Conservation (phyloP, 345 rosid species). For the Cochlearia excelsa region DNA sequence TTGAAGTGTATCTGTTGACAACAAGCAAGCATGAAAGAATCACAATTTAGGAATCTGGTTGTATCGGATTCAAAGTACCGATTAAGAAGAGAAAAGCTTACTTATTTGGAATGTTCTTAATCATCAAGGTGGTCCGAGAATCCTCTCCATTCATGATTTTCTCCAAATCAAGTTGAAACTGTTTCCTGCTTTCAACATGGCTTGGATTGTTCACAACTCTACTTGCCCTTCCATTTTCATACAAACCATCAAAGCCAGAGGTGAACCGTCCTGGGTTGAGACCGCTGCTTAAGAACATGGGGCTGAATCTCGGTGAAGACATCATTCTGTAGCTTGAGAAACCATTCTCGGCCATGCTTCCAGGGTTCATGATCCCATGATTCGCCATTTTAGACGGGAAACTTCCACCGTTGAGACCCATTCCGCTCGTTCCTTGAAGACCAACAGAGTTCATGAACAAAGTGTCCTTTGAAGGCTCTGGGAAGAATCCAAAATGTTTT, state of each 20-base stretch:
- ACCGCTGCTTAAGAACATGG: slow-evolving; percentile 57
- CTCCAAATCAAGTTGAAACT: slow-evolving; percentile 81
- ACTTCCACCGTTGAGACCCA: slow-evolving; percentile 37
- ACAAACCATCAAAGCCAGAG: slow-evolving; percentile 51
- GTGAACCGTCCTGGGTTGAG: slow-evolving; percentile 50
- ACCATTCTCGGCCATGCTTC: slow-evolving; percentile 54
- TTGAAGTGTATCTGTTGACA: slow-evolving; percentile 37
- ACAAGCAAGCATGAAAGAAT: background rate
- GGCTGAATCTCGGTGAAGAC: slow-evolving; percentile 67
- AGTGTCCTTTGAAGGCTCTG: slow-evolving; percentile 64
- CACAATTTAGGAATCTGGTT: background rate
- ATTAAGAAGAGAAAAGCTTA: slow-evolving; percentile 29
- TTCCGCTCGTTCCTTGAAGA: slow-evolving; percentile 43
- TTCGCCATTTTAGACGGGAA: slow-evolving; percentile 39
- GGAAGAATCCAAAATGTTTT: slow-evolving; percentile 71
- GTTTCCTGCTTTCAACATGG: slow-evolving; percentile 67
- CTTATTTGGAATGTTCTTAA: slow-evolving; percentile 66
- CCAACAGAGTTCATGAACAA: slow-evolving; percentile 59
- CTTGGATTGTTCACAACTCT: slow-evolving; percentile 55
- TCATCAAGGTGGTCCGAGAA: slow-evolving; percentile 58
- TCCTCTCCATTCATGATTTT: slow-evolving; percentile 68
- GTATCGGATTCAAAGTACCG: background rate
- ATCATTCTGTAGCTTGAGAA: slow-evolving; percentile 62
- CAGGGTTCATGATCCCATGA: slow-evolving; percentile 49
- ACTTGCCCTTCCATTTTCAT: slow-evolving; percentile 60